Conservation (phyloP, 2,329 filamentous ascomycete genomes). For the Neofusicoccum cordaticola region DNA sequence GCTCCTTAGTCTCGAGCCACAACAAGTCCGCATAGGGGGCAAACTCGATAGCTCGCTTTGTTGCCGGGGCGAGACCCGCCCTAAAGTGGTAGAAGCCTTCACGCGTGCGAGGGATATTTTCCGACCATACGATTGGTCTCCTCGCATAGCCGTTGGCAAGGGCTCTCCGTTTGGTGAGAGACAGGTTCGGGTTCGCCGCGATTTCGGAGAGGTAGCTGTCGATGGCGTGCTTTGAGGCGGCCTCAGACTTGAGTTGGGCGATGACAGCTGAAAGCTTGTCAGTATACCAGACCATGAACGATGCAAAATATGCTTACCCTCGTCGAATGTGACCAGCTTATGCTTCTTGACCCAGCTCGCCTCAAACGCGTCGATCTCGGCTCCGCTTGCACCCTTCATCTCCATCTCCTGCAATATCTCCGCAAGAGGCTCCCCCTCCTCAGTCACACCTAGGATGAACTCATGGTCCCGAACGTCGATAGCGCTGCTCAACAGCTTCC, state of each 20-base stretch:
- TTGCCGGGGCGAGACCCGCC: slow-evolving; percentile 79
- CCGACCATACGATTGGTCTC: slow-evolving; percentile 74
- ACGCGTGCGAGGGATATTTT: slow-evolving; percentile 87
- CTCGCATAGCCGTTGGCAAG: slow-evolving; percentile 67
- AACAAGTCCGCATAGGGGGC: slow-evolving; percentile 90
- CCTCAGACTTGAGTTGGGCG: slow-evolving; percentile 67
- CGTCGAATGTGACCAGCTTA: slow-evolving; percentile 85
- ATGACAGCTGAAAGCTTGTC: slow-evolving; percentile 59
- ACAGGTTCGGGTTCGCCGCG: slow-evolving; percentile 66
- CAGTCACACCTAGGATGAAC: slow-evolving; percentile 85
- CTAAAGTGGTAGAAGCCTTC: slow-evolving; percentile 93
- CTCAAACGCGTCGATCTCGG: slow-evolving; percentile 84
- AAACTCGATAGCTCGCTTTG: slow-evolving; percentile 89
- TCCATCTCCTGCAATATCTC: slow-evolving; percentile 93
- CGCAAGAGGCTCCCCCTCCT: slow-evolving; percentile 75
- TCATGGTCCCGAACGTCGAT: slow-evolving; percentile 95
- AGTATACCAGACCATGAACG: background rate
- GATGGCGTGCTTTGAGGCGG: slow-evolving; percentile 62
- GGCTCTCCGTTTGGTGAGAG: slow-evolving; percentile 71
- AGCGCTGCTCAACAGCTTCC: slow-evolving; percentile 82
- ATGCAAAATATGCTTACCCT: slow-evolving; percentile 48
- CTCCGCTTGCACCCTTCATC: slow-evolving; percentile 67
- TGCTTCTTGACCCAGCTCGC: slow-evolving; percentile 84
- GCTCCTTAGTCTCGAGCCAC: slow-evolving; percentile 95
- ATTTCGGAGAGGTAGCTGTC: slow-evolving; percentile 65